A percentile compares a stretch with the other conserved stretches of the same genome.
phyloP scores from a whole-genome alignment of 306 rosid genomes.

The Rubus parviflorus region DNA sequence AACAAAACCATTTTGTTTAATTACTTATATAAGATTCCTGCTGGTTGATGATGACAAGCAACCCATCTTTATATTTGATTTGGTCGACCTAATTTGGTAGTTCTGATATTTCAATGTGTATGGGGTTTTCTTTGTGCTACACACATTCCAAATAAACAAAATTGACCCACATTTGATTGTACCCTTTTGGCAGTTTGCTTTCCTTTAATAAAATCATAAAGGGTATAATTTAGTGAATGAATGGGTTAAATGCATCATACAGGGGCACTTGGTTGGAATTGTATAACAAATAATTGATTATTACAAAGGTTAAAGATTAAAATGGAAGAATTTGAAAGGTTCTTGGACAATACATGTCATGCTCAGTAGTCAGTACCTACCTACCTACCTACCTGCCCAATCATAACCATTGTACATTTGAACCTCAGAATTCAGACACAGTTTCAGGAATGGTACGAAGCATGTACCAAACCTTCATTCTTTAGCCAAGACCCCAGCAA shows the following conservation, averaged over 20 bases:
- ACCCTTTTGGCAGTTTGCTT: slow-evolving; percentile 29
- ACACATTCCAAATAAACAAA: slow-evolving; percentile 1
- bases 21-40: slow-evolving; percentile 17
- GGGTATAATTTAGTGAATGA: not conserved
- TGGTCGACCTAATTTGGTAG: slow-evolving; percentile 3
- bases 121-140: not conserved
- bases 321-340: slow-evolving; percentile 20
- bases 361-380: slow-evolving; percentile 4
- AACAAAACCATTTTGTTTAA: not conserved
- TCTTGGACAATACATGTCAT: slow-evolving; percentile 18
- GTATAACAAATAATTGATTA: slow-evolving; percentile 11
- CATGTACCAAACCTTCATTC: slow-evolving; percentile 4
- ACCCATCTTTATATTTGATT: slow-evolving; percentile 19
- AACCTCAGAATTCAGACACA: not conserved
- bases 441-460: not conserved
- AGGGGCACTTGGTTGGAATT: slow-evolving; percentile 17
- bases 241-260: not conserved
- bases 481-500: not conserved
- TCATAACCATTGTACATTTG: not conserved
- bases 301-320: slow-evolving; percentile 11
- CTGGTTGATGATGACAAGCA: slow-evolving; percentile 43
- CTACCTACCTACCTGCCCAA: not conserved
- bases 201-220: not conserved
- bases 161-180: slow-evolving; percentile 15
- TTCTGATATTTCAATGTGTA: slow-evolving; percentile 16